Evolutionary conservation across 2,329 filamentous ascomycete genomes (phyloP), one percentile per base, ranked within the genome.

Genomic region (Cladosporium sp.): DNA sequence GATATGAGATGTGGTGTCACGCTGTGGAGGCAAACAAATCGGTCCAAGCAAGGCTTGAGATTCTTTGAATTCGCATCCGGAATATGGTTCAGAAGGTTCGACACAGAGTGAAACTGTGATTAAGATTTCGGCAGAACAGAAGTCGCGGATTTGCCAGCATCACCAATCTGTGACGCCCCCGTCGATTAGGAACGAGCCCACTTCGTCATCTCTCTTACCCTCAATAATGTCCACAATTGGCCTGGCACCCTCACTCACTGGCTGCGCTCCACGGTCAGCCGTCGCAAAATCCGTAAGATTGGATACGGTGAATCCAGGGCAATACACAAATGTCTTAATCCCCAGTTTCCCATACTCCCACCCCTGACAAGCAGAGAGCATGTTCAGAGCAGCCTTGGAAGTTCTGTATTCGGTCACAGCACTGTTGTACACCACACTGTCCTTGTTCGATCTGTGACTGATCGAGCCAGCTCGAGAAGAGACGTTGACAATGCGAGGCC

Each of bases 361-460:
- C 31, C 56, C 55, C 45, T 63, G 59, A 43, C 61, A 66, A 9
- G 64, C 62, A 8, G 61, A 64, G 10, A 72, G 52, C 69, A 73
- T 72, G 37, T 71, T 71, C 56, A 71, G 52, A 1, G 71, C 71
- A 4, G 68, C 62, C 55, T 73, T 73, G 28, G 63, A 68, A 0
- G 66, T 62, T 4, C 66, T 63, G 46, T 73, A 73, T 16, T 62
- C 63, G 4, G 51, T 52, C 8, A 43, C 45, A 18, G 60, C 52
- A 2, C 62, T 54, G 16, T 64, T 64, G 54, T 68, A 68, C 49
- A 63, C 62, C 1, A 59, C 54, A 1, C 58, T 61, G 4, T 57
- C 58, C 1, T 62, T 43, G 31, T 65, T 63, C 0, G 70, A 56
- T 1, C 66, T 59, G 0, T 59, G 56, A 0, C 53, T 61, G 6